Base-by-base conservation (phyloP, 2,329 filamentous ascomycete genomes). In the Anthostomella pinea region DNA sequence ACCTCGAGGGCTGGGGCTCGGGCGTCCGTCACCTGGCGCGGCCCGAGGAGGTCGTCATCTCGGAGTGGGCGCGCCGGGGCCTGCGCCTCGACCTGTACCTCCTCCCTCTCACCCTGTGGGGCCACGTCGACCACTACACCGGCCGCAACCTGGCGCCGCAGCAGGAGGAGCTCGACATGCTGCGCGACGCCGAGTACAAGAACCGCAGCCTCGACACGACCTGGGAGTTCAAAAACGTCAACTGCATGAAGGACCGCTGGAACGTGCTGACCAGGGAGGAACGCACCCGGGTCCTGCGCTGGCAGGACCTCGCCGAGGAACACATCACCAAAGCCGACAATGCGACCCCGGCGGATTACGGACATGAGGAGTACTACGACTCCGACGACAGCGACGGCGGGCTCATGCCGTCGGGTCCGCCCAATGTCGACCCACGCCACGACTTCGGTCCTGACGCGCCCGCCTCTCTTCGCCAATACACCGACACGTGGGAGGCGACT, bases 31-130 rank as follows among this genome's bases (percentile, higher is more conserved):
- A 16, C 48, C 7, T 70, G 72, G 41, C 66, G 86, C 41, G 0
- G n/a, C 73, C 75, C 0, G 81, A 85, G 45, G 69, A 80, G 58
- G 61, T 82, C 20, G 59, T 87, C 15, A 60, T 77, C 26, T 52
- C 66, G 9, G 83, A 88, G 52, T 64, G 71, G 0, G 57, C 72
- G 1, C 62, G 69, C 11, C 64, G 83, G 11, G 56, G 67, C 0
- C 54, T 85, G 21, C 45, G 68, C 15, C 56, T 86, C n/a, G 67
- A 80, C 36, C 43, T 65, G 9, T 68, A 75, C 49, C 65, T 81
- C 30, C 49, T 71, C 10, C 64, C 72, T 39, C 81, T 85, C 70
- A 67, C 81, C 48, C 43, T 76, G 11, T 86, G 76, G 68, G 84
- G 85, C 1, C 74, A 74, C 53, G 63, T 82, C 18, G 69, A 84